Percentiles rank a stretch among this genome's conserved stretches.
Conservation (phyloP, 139 green algal species). For the Coelastrella sp. region DNA sequence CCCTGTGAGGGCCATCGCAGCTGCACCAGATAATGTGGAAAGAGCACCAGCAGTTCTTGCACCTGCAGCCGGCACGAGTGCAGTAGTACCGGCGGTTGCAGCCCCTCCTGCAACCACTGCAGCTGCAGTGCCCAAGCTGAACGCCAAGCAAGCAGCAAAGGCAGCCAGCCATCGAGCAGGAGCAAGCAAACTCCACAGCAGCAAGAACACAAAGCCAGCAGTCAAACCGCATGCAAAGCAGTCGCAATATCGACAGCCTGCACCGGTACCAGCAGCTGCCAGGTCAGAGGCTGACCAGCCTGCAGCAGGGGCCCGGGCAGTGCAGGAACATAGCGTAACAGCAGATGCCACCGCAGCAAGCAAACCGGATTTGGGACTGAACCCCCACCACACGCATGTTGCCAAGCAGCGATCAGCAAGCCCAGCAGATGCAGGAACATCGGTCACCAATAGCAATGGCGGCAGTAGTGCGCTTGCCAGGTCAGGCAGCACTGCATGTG, state of each 20-base stretch:
- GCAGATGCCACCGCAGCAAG: not conserved
- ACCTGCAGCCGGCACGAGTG: not conserved
- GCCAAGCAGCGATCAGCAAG: not conserved
- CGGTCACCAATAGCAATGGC: not conserved
- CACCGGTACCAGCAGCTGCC: not conserved
- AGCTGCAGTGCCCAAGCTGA: not conserved
- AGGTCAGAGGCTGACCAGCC: too few species aligned
- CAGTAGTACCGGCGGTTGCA: not conserved
- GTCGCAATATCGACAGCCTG: too few species aligned
- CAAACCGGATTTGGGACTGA: not conserved
- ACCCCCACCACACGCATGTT: not conserved
- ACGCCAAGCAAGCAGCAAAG: slow-evolving; percentile 25
- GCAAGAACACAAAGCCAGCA: not conserved
- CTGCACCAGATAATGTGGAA: not conserved
- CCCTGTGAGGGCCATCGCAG: not conserved
- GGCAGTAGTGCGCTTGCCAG: too few species aligned
- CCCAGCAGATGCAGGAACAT: not conserved
- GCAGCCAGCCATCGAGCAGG: not conserved
- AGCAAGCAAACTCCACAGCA: not conserved
- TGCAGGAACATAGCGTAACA: not conserved
- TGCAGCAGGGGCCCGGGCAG: too few species aligned
- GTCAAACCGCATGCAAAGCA: not conserved
- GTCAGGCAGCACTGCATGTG: not conserved
- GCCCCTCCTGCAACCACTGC: not conserved
- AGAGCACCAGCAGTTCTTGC: slow-evolving; percentile 18